A percentile compares a stretch with the other conserved stretches of the same genome.
Conservation (phyloP, 441 rosid genomes). For the Arabidopsis lyrata region DNA sequence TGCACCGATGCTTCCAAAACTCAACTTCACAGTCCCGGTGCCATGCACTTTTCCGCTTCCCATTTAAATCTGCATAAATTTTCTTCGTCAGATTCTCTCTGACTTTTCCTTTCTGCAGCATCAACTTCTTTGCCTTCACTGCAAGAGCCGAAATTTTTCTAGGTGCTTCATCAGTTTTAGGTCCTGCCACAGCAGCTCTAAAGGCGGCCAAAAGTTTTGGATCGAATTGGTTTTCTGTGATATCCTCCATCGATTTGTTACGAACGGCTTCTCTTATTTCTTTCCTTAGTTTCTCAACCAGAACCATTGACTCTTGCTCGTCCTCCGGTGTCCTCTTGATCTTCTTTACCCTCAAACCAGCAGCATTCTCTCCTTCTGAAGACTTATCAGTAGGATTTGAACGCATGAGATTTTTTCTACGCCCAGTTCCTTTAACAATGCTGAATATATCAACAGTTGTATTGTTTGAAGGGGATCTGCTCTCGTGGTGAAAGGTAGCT, state of each 20-base stretch:
- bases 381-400: slow-evolving; percentile 51
- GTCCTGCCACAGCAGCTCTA: slow-evolving; percentile 81
- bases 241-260: slow-evolving; percentile 66
- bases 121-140: slow-evolving; percentile 77
- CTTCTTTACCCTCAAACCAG: slow-evolving; percentile 92
- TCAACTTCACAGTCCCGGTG: slow-evolving; percentile 97
- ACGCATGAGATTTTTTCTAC: slow-evolving; percentile 46
- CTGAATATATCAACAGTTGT: slow-evolving; percentile 68
- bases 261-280: slow-evolving; percentile 94
- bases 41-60: slow-evolving; percentile 93
- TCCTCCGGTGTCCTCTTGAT: slow-evolving; percentile 76
- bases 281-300: slow-evolving; percentile 85
- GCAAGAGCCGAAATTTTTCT: slow-evolving; percentile 63
- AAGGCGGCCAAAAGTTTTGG: slow-evolving; percentile 96
- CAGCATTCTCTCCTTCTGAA: slow-evolving; percentile 62
- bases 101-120: slow-evolving; percentile 97
- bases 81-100: slow-evolving; percentile 97
- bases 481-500: slow-evolving; percentile 47
- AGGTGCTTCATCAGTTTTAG: slow-evolving; percentile 70
- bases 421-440: slow-evolving; percentile 66
- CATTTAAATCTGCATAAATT: slow-evolving; percentile 88
- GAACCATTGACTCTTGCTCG: slow-evolving; percentile 72
- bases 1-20: slow-evolving; percentile 98
- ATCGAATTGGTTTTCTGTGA: slow-evolving; percentile 78
- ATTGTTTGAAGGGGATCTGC: slow-evolving; percentile 48